Evolutionary conservation across 257 asterid species (phyloP).

Genomic region (Osmanthus fragrans): DNA sequence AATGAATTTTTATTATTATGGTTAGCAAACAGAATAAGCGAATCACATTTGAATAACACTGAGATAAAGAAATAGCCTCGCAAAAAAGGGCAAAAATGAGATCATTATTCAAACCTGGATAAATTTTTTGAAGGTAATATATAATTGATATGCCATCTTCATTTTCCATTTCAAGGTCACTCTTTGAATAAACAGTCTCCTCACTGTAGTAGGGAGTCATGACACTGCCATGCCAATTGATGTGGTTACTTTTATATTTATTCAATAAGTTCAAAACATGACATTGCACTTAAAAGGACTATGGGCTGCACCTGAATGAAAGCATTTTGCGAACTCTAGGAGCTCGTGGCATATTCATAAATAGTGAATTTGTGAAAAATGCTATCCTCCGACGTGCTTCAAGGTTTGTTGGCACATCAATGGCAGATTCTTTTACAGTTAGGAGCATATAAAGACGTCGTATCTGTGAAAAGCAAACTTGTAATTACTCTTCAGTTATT

Average conservation of each 20-base stretch:
- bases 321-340: constrained; percentile 99
- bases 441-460: constrained; percentile 94
- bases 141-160: constrained; percentile 95
- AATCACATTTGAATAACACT: too few relatives aligned
- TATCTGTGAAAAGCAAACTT: constrained; percentile 49
- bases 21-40: too few relatives aligned
- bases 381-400: constrained; percentile 95
- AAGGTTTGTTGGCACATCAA: constrained; percentile 90
- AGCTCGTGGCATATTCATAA: constrained; percentile 97
- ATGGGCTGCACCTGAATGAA: constrained; percentile 70
- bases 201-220: constrained; percentile 97
- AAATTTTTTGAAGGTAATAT: constrained; percentile 84
- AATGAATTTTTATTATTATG: constrained; percentile 23
- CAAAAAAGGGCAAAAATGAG: background rate
- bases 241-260: background rate
- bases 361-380: constrained; percentile 90
- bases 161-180: constrained; percentile 94
- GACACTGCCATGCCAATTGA: constrained; percentile 64
- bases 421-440: constrained; percentile 92
- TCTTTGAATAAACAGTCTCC: constrained; percentile 94
- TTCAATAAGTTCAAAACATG: background rate
- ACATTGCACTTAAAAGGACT: constrained; percentile 3
- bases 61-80: too few relatives aligned
- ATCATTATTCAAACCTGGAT: constrained; percentile 68
- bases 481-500: constrained; percentile 7